phyloP scores from a whole-genome alignment of 2,329 filamentous ascomycete genomes.

The Aspergillus quadricinctus region DNA sequence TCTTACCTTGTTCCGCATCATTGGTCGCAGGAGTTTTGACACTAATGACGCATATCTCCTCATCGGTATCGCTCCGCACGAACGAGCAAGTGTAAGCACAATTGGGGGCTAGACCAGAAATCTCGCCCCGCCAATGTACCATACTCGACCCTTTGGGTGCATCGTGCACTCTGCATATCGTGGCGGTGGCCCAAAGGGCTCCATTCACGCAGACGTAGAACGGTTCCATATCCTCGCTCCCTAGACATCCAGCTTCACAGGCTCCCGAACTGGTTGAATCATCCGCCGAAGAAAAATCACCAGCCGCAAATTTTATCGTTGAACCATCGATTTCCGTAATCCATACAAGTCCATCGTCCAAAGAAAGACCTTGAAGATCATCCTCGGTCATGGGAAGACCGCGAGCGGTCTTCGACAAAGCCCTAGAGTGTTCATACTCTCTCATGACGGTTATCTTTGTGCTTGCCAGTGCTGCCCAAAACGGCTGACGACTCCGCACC shows the following conservation, averaged over 20 bases:
- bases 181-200: conserved; percentile 60
- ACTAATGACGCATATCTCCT: conserved; percentile 56
- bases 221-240: conserved; percentile 46
- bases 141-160: conserved; percentile 42
- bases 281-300: conserved; percentile 34
- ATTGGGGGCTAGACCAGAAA: conserved; percentile 60
- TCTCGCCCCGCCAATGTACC: conserved; percentile 56
- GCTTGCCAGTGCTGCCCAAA: conserved; percentile 91
- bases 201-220: conserved; percentile 64
- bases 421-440: conserved; percentile 74
- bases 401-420: conserved; percentile 35
- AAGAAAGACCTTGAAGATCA: conserved; percentile 38
- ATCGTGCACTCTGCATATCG: conserved; percentile 47
- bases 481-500: conserved; percentile 81
- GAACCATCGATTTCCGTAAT: conserved; percentile 45
- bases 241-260: conserved; percentile 24
- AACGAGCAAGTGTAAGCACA: conserved; percentile 63
- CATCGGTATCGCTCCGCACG: conserved; percentile 52
- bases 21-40: conserved; percentile 59
- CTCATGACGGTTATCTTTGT: conserved; percentile 96
- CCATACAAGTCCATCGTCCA: conserved; percentile 44
- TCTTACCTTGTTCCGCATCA: conserved; percentile 55
- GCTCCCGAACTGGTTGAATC: conserved; percentile 27
- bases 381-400: conserved; percentile 39
- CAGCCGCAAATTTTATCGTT: conserved; percentile 45